phyloP scores from a whole-genome alignment of 345 rosid genomes.

The Diplotaxis tenuifolia region DNA sequence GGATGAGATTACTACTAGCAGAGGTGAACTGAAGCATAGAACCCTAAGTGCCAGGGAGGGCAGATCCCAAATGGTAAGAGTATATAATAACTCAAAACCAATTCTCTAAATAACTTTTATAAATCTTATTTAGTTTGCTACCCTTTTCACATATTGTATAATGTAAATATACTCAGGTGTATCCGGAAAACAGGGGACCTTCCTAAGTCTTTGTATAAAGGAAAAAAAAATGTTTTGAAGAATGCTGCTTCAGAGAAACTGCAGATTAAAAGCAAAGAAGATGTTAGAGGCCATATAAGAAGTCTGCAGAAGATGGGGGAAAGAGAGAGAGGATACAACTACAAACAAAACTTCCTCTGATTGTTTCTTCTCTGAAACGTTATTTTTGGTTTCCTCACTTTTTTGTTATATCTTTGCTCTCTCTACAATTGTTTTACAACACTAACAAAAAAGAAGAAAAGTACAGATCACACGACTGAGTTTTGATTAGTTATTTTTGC shows the following conservation, averaged over 20 bases:
- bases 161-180: constrained; percentile 27
- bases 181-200: constrained; percentile 31
- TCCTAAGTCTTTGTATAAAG: constrained; percentile 14
- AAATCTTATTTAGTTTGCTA: background rate
- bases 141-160: background rate
- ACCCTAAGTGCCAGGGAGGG: constrained; percentile 57
- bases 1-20: constrained; percentile 72
- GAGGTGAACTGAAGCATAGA: constrained; percentile 78
- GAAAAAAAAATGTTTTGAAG: background rate
- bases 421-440: background rate
- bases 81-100: background rate
- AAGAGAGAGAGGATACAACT: constrained; percentile 3
- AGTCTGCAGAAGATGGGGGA: constrained; percentile 4
- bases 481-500: constrained; percentile 10
- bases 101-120: background rate
- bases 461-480: constrained; percentile 7
- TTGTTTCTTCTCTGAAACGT: constrained; percentile 21
- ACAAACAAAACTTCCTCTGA: constrained; percentile 9
- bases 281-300: constrained; percentile 11
- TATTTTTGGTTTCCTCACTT: constrained; percentile 21
- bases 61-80: constrained; percentile 31
- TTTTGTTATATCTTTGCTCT: constrained; percentile 13
- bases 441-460: background rate
- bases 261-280: constrained; percentile 1
- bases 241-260: constrained; percentile 7